phyloP scores from a whole-genome alignment of 176 grass and related monocot species.

The Areca catechu region DNA sequence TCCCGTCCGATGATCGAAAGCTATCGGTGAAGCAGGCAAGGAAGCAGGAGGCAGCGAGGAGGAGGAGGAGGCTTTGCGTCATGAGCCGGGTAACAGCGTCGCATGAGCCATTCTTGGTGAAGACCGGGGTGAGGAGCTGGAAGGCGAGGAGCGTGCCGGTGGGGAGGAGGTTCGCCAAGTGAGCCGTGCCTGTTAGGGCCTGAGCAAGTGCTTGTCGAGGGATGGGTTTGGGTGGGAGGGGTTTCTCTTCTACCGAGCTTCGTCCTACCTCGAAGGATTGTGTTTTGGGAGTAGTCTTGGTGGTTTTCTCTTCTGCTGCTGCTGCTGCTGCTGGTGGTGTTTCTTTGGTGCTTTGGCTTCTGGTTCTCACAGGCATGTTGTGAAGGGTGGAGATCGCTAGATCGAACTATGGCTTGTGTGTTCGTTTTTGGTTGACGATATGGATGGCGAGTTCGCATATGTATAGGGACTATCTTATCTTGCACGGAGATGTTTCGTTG shows the following conservation, averaged over 20 bases:
- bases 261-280: no score
- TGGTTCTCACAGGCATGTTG: slow-evolving; percentile 1
- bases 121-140: slow-evolving; percentile 59
- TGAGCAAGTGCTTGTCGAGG: slow-evolving; percentile 25
- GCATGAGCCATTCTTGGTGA: slow-evolving; percentile 79
- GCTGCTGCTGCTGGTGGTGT: background rate
- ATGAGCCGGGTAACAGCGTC: slow-evolving; percentile 37
- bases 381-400: no score
- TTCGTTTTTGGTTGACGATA: no score
- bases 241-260: no score
- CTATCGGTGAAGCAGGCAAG: slow-evolving; percentile 78
- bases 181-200: slow-evolving; percentile 48
- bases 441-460: no score
- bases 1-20: slow-evolving; percentile 19
- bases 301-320: background rate
- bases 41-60: slow-evolving; percentile 45
- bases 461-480: no score
- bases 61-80: slow-evolving; percentile 30
- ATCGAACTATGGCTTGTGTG: no score
- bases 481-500: no score
- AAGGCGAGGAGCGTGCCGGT: slow-evolving; percentile 83
- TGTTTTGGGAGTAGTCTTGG: no score
- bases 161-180: slow-evolving; percentile 66
- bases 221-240: background rate
- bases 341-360: background rate